Evolutionary conservation across 176 grass and related monocot genomes (phyloP), one percentile per base, ranked within the genome.

Genomic region (Aechmea fasciata): DNA sequence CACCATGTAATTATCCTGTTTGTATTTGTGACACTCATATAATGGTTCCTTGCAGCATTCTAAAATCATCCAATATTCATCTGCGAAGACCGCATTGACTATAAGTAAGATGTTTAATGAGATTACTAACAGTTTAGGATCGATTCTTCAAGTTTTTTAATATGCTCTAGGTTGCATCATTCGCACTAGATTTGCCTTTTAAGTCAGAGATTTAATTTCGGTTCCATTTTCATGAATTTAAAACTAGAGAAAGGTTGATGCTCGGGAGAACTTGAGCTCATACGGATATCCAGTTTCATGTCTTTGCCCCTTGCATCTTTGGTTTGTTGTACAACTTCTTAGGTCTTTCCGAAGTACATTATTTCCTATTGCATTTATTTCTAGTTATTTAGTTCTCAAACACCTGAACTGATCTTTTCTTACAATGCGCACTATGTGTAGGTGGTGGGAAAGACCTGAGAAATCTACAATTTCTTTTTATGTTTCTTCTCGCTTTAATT

Each of bases 401-500:
- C 33, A 41, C 33, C 33, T 41, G 33, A 41, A 41, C 33, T 41
- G 33, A 41, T 41, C 3, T 41, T 41, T 41, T 41, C 33, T 41
- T 41, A 41, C 33, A 41, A 41, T 41, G 33, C 33, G 3, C 33
- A 41, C 33, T 41, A 6, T 41, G 7, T 41, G 33, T 41, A 41
- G 13, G 13, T 61, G 55, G 55, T 22, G 15, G 13, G 64, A 55
- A 57, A 29, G 48, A 76, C 52, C 12, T 20, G 67, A 69, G 54
- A 48, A 11, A 14, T 24, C 33, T 24, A 71, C 28, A 49, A 28
- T 25, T 26, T 75, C 57, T 28, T n/a, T 3, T 50, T 18, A 71
- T 47, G 72, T 68, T 75, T 57, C 48, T 7, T 15, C 49, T 71
- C 49, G 73, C 50, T 53, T 51, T 49, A 52, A 69, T 22, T 28